Conservation (phyloP, 1,284 basidiomycete genomes). For the Prillingera fragicola region DNA sequence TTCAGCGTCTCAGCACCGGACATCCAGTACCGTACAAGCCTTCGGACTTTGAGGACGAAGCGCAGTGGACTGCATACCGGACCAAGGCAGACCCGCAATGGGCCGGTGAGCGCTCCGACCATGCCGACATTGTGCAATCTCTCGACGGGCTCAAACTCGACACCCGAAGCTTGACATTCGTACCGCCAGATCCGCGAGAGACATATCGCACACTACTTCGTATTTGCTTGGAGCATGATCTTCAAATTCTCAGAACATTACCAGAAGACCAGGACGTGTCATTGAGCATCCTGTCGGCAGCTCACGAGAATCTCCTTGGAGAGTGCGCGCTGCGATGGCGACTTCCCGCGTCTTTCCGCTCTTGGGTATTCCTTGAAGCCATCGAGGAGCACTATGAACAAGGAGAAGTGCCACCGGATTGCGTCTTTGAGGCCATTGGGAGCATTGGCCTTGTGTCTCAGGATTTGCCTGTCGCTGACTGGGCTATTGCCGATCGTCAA, state of each 20-base stretch:
- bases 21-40: slow-evolving; percentile 74
- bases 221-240: slow-evolving; percentile 74
- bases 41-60: slow-evolving; percentile 76
- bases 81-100: slow-evolving; percentile 56
- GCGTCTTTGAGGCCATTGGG: slow-evolving; percentile 80
- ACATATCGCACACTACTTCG: slow-evolving; percentile 81
- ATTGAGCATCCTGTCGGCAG: slow-evolving; percentile 77
- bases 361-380: slow-evolving; percentile 75
- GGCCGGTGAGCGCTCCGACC: slow-evolving; percentile 6
- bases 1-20: slow-evolving; percentile 85
- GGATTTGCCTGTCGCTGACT: slow-evolving; percentile 66
- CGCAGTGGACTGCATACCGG: slow-evolving; percentile 78
- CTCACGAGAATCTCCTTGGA: slow-evolving; percentile 75
- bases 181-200: slow-evolving; percentile 80
- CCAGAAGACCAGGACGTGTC: slow-evolving; percentile 96
- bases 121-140: slow-evolving; percentile 62
- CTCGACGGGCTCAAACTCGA: slow-evolving; percentile 25
- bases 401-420: slow-evolving; percentile 87
- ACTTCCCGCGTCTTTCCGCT: slow-evolving; percentile 71
- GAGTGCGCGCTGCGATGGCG: slow-evolving; percentile 88
- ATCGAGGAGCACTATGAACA: slow-evolving; percentile 83
- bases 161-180: slow-evolving; percentile 55
- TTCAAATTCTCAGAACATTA: slow-evolving; percentile 83
- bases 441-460: slow-evolving; percentile 64
- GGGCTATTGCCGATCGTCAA: slow-evolving; percentile 64